Evolutionary conservation across 345 rosid species (phyloP), one percentile per base, ranked within the genome.

Genomic region (Bruguiera gymnorhiza): DNA sequence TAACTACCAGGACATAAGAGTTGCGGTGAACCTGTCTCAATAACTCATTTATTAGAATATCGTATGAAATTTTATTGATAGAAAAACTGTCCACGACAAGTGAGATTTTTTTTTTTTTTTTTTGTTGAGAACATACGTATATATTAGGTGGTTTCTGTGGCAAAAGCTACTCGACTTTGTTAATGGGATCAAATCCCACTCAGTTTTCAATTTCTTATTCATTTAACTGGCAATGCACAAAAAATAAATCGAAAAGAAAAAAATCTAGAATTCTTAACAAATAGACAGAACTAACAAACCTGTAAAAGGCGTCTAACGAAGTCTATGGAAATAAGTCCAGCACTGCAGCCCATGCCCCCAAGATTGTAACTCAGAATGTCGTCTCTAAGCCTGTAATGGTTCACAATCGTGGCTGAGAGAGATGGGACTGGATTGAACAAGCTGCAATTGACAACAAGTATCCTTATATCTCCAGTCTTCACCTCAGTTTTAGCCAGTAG

Each of bases 311-410:
- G n/a, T 36, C 60, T 51, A 26, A 72, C 63, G 18, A 62, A 62
- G 18, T 68, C 68, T 1, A 67, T 18, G 9, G 77, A 62, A 54
- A 75, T 75, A n/a, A 75, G 70, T 4, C 79, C 79, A 8, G 79
- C 75, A 60, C 79, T 70, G 51, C 79, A 75, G 2, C 79, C 79
- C 79, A 75, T 75, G 19, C 79, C 75, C 30, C 71, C 79, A 52
- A 75, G 71, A 65, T 53, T 75, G 36, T 75, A 70, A 57, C 68
- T 75, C 67, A 70, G 60, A 24, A 75, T 66, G n/a, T 75, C 60
- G 4, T 57, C 67, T 59, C 68, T 75, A 8, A 70, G 65, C 71
- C 70, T 70, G 55, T 75, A 75, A 1, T 20, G 67, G 58, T 75
- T 70, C 8, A 70, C 70, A 39, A 75, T 53, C 31, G 54, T 21